Base-by-base conservation (phyloP, 2,329 filamentous ascomycete genomes). In the Epichloe coenophiala region DNA sequence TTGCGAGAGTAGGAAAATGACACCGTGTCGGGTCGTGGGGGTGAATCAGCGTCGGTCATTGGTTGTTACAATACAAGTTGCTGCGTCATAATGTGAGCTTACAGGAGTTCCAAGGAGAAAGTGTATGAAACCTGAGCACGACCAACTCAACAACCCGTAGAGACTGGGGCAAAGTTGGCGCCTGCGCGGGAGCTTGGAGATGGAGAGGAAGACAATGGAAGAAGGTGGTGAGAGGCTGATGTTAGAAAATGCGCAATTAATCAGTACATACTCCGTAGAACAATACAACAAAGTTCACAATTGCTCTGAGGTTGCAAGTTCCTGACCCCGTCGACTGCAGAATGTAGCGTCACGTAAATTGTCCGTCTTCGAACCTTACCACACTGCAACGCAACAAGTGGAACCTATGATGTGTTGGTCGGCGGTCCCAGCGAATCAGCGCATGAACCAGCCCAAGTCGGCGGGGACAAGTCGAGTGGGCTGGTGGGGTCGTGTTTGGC, bases 141-240 rank as follows among this genome's bases (percentile, higher is more conserved):
- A 37, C 33, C 15, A 19, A 42, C 47, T 35, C 31, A 13, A 31
- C 40, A n/a, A 37, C 6, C 9, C 12, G 27, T 11, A 43, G 42
- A 21, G 31, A 41, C 23, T 35, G 38, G 41, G 46, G 37, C 40
- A 36, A 31, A 31, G 27, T 47, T 52, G 51, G 51, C 51, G 47
- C 36, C 36, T 17, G 45, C 51, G 47, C 46, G 46, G 50, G 42
- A 41, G 38, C 44, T 46, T 21, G 27, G 48, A 39, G 36, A 45
- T 46, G 41, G 47, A 47, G 33, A 31, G 41, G 46, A 49, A 17
- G 50, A 48, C 17, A 36, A 40, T 40, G n/a, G 37, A 41, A 38
- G 44, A n/a, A 15, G 43, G 36, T 39, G 48, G 6, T 33, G 35
- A 11, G 37, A 41, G 21, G 21, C 17, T 19, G 37, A 43, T 21